Base-by-base conservation (phyloP, 306 rosid genomes). In the Vigna reflexopilosa region DNA sequence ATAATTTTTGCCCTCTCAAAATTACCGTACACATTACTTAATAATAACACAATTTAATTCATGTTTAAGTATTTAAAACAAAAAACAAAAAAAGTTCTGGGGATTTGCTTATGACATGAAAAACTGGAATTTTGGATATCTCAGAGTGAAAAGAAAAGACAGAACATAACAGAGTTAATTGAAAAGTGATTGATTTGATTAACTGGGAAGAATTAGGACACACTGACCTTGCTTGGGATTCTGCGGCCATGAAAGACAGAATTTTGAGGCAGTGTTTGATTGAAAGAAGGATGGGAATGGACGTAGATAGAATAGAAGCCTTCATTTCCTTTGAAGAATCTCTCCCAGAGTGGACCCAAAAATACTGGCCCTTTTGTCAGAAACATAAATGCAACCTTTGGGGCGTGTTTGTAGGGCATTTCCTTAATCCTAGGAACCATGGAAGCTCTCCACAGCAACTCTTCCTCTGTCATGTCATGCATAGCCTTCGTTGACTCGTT, bases 301-400 rank as follows among this genome's bases (percentile, higher is more conserved):
- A 94, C 90, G 65, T 94, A 94, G 45, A 94, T 65, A 0, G 98
- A 92, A 76, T 80, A 94, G 0, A 88, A 59, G 0, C 88, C 90
- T 76, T 82, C 73, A 59, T 90, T 62, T 6, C 92, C 93, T 57
- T 87, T 79, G 64, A 94, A 94, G 90, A 94, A 90, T 77, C 38
- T 42, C 58, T 92, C 95, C 98, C 98, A 94, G 0, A 94, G 75
- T 13, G 97, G 97, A 80, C 89, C 91, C 88, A 94, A 56, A 4
- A 62, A 3, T 15, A 92, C 81, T 70, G 76, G 70, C 7, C 93
- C 95, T 83, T 82, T 92, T 1, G 93, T 86, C 82, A 94, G 78
- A 80, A 92, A 94, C 93, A 94, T 62, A 80, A 94, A 94, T 1
- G 97, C 98, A 50, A 94, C 82, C 70, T 94, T 94, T 26, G 93